Conservation (phyloP, 1,139 yeast species). For the Blastobotrys buckinghamii region DNA sequence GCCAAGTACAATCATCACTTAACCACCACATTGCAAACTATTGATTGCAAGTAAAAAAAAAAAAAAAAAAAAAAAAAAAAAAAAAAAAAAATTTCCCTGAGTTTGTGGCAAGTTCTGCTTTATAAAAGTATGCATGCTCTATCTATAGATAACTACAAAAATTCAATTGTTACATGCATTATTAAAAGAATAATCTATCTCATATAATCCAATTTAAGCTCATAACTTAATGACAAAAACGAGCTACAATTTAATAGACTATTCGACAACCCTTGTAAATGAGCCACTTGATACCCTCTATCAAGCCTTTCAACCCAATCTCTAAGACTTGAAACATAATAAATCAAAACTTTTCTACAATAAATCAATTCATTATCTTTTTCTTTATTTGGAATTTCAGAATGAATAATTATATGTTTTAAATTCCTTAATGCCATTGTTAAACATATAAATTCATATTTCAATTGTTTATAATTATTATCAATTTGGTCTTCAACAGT, state of each 20-base stretch:
- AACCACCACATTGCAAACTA: too few species aligned
- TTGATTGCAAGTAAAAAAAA: too few species aligned
- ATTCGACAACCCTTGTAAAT: not conserved
- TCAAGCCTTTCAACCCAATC: not conserved
- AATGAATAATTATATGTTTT: not conserved
- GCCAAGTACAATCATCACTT: too few species aligned
- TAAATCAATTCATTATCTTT: not conserved
- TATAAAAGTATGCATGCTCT: too few species aligned
- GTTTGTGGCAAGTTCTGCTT: too few species aligned
- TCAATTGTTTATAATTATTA: not conserved
- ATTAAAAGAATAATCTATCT: too few species aligned
- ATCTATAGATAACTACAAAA: too few species aligned
- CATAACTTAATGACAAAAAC: not conserved
- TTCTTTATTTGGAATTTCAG: too few species aligned
- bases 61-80: too few species aligned
- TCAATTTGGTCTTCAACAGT: not conserved
- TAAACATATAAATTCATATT: not conserved
- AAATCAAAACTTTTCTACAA: not conserved
- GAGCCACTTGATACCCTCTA: not conserved
- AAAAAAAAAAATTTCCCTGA: too few species aligned
- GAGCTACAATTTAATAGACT: not conserved
- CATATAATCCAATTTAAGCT: not conserved
- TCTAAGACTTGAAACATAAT: not conserved
- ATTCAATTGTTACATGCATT: too few species aligned
- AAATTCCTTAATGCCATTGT: not conserved